Percentiles rank a stretch among this genome's conserved stretches.
Evolutionary conservation across 352 stramenopile genomes (phyloP).

Genomic region (Phytophthora foliorum): DNA sequence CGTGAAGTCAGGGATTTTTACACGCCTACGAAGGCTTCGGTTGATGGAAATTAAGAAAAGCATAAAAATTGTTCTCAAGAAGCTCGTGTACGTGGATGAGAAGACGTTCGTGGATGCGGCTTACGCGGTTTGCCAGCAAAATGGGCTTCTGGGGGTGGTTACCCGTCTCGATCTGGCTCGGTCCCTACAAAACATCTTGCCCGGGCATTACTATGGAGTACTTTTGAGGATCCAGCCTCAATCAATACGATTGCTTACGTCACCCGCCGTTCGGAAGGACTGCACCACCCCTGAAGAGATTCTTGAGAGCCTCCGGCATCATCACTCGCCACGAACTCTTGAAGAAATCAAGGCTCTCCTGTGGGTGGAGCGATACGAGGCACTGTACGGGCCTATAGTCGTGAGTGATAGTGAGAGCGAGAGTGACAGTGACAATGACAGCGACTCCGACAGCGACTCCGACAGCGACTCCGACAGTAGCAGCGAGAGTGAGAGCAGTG

Average conservation of each 20-base stretch:
- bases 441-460: not conserved
- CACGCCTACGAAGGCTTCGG: slow-evolving; percentile 48
- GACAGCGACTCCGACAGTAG: slow-evolving; percentile 1
- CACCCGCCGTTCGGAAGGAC: slow-evolving; percentile 26
- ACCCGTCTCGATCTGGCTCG: slow-evolving; percentile 42
- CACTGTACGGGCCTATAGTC: slow-evolving; percentile 29
- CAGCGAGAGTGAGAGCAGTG: slow-evolving; percentile 1
- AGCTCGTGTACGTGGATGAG: slow-evolving; percentile 52
- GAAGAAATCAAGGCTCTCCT: slow-evolving; percentile 54
- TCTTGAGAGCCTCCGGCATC: slow-evolving; percentile 30
- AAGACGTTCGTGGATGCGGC: slow-evolving; percentile 55
- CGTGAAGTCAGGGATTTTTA: slow-evolving; percentile 42
- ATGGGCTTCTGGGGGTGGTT: slow-evolving; percentile 48
- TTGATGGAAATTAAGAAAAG: slow-evolving; percentile 58
- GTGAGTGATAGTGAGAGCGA: slow-evolving; percentile 18
- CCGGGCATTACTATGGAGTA: slow-evolving; percentile 45
- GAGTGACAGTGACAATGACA: slow-evolving; percentile 16
- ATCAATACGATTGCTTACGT: slow-evolving; percentile 24
- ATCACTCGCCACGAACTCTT: slow-evolving; percentile 4
- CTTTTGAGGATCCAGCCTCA: slow-evolving; percentile 30
- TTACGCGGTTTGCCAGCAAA: slow-evolving; percentile 51
- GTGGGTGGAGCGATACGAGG: slow-evolving; percentile 57
- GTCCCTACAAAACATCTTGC: slow-evolving; percentile 48
- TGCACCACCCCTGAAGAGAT: slow-evolving; percentile 41
- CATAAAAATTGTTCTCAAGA: slow-evolving; percentile 48